phyloP scores from a whole-genome alignment of 2,329 filamentous ascomycete genomes.

The Myriosclerotinia scirpicola region DNA sequence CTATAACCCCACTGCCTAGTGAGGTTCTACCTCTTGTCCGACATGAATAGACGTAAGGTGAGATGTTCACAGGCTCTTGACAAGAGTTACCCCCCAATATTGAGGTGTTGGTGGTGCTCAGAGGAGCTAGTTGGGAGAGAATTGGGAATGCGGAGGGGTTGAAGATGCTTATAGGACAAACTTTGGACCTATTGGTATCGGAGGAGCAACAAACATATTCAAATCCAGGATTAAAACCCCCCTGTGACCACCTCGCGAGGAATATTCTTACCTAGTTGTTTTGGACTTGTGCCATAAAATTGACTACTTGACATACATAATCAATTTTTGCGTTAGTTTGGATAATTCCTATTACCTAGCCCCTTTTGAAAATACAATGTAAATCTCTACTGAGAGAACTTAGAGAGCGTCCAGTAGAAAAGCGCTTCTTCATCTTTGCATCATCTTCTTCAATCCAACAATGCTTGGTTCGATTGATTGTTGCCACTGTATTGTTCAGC shows the following conservation, averaged over 20 bases:
- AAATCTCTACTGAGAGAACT: background rate
- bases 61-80: background rate
- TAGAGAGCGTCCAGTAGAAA: background rate
- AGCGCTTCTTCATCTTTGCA: too few relatives aligned
- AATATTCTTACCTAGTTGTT: background rate
- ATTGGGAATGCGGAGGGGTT: background rate
- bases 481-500: background rate
- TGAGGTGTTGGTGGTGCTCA: too few relatives aligned
- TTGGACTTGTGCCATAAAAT: background rate
- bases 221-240: background rate
- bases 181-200: background rate
- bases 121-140: too few relatives aligned
- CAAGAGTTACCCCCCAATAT: background rate
- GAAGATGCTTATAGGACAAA: background rate
- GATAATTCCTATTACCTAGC: too few relatives aligned
- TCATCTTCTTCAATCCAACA: background rate
- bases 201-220: background rate
- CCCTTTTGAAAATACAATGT: background rate
- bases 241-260: too few relatives aligned
- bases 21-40: background rate
- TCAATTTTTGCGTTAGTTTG: too few relatives aligned
- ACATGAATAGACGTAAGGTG: background rate
- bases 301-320: too few relatives aligned
- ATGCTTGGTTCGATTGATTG: background rate
- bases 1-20: background rate